Conservation (phyloP, 257 asterid genomes). For the Cordia subcordata region DNA sequence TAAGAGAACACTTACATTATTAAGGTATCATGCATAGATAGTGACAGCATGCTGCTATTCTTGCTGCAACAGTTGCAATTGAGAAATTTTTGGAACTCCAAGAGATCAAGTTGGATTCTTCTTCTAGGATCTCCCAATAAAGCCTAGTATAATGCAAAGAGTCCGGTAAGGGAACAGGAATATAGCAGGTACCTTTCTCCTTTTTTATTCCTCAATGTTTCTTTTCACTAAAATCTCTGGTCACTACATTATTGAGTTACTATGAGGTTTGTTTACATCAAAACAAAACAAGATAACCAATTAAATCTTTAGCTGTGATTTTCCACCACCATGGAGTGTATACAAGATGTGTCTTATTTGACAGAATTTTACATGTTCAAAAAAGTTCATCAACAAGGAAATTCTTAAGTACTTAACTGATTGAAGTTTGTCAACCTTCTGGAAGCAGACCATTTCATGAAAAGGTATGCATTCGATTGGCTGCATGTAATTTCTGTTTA, state of each 20-base stretch:
- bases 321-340: neutral
- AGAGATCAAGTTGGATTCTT: slow-evolving; percentile 82
- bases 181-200: no score
- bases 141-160: slow-evolving; percentile 43
- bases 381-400: neutral
- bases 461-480: slow-evolving; percentile 60
- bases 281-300: no score
- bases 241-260: no score
- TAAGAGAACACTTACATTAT: slow-evolving; percentile 48
- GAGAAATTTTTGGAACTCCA: slow-evolving; percentile 61
- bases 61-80: slow-evolving; percentile 79
- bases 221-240: neutral
- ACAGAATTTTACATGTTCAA: neutral
- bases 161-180: slow-evolving; percentile 6
- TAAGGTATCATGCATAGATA: slow-evolving; percentile 82
- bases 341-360: neutral
- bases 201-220: no score
- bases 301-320: neutral
- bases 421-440: slow-evolving; percentile 68
- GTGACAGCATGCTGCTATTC: slow-evolving; percentile 32
- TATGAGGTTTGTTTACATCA: no score
- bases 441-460: slow-evolving; percentile 65
- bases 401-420: slow-evolving; percentile 48
- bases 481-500: slow-evolving; percentile 62
- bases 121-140: slow-evolving; percentile 95